Evolutionary conservation across 495 filamentous ascomycete genomes (phyloP).

Genomic region (Talaromyces stipitatus): DNA sequence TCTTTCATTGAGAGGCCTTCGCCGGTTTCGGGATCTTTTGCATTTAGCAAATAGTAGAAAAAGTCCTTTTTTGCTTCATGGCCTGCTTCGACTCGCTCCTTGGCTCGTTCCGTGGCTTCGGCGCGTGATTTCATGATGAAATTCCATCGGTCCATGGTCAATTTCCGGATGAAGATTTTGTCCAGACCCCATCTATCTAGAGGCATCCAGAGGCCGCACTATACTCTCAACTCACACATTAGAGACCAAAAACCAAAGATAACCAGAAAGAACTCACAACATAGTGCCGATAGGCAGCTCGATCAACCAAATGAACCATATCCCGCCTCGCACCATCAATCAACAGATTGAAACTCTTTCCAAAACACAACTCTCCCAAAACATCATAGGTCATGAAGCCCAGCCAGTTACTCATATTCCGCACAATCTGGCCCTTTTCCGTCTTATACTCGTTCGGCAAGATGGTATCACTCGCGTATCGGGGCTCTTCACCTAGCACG

Average conservation of each 20-base stretch:
- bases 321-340: conserved; percentile 31
- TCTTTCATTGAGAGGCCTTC: conserved; percentile 58
- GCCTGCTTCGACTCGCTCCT: conserved; percentile 34
- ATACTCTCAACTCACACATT: too few relatives aligned
- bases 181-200: conserved; percentile 47
- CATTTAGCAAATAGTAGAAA: conserved; percentile 51
- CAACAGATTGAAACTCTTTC: conserved; percentile 52
- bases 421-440: conserved; percentile 19
- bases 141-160: conserved; percentile 49
- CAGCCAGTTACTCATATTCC: conserved; percentile 45
- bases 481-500: conserved; percentile 13
- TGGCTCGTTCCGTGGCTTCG: conserved; percentile 48
- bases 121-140: conserved; percentile 54
- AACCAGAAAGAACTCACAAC: conserved; percentile 29
- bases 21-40: conserved; percentile 52
- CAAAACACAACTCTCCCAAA: conserved; percentile 46
- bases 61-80: conserved; percentile 58
- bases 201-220: conserved; percentile 55
- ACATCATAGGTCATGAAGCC: conserved; percentile 47
- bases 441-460: conserved; percentile 6
- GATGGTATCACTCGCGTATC: conserved; percentile 1
- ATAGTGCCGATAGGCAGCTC: conserved; percentile 45
- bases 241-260: background rate
- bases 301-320: conserved; percentile 42
- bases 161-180: conserved; percentile 49